Conservation (phyloP, 2,329 filamentous ascomycete genomes). For the Stromatinia cepivora region DNA sequence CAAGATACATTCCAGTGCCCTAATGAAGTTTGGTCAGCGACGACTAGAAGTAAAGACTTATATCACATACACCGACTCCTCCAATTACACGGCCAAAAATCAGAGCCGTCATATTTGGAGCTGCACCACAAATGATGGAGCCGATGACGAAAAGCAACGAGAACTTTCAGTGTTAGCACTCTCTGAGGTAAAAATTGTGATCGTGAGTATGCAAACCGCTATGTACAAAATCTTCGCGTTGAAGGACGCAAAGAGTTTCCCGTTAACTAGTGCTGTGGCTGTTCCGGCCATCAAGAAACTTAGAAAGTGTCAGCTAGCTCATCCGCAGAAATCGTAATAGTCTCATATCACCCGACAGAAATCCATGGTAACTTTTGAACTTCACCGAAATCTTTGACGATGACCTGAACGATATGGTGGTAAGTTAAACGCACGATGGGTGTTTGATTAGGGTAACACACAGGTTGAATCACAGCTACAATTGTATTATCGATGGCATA, state of each 20-base stretch:
- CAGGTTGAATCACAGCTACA: slow-evolving; percentile 6
- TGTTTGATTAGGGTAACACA: background rate
- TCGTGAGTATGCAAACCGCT: slow-evolving; percentile 33
- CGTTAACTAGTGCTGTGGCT: slow-evolving; percentile 16
- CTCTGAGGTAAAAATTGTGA: background rate
- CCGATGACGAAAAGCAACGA: slow-evolving; percentile 39
- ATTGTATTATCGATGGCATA: slow-evolving; percentile 20
- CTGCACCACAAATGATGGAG: slow-evolving; percentile 41
- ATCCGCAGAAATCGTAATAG: no score
- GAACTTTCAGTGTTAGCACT: background rate
- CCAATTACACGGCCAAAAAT: slow-evolving; percentile 50
- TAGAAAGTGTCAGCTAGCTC: background rate
- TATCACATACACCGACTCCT: slow-evolving; percentile 43
- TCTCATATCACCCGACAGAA: slow-evolving; percentile 9
- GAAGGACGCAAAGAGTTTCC: slow-evolving; percentile 38
- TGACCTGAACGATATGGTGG: background rate
- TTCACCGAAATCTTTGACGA: slow-evolving; percentile 3
- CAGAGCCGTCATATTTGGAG: slow-evolving; percentile 46
- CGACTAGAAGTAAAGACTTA: background rate
- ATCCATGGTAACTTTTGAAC: slow-evolving; percentile 9
- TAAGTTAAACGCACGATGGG: background rate
- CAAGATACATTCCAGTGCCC: slow-evolving; percentile 49
- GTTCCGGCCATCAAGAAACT: background rate
- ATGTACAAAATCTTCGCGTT: slow-evolving; percentile 40
- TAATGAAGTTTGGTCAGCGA: background rate